A percentile compares a stretch with the other conserved stretches of the same genome.
These are phyloP conservation scores for Plantago ovata DNA, from an alignment of 257 asterid species.

Conservation along the genomic window DNA sequence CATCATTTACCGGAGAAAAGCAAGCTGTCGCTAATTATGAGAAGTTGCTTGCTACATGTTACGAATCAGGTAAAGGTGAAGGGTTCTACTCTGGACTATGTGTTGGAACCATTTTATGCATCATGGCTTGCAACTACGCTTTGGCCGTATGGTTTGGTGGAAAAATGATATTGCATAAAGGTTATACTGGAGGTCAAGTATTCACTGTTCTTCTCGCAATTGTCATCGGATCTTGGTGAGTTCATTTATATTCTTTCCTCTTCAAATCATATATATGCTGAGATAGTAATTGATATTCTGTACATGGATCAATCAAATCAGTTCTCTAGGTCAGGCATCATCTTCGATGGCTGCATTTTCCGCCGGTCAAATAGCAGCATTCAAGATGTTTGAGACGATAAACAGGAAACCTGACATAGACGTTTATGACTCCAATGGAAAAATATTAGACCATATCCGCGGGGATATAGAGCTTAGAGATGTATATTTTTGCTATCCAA, in stretches of 20 bases:
- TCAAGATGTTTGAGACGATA: constrained; percentile 63
- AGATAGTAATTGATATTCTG: too few relatives aligned
- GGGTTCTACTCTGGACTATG: constrained; percentile 56
- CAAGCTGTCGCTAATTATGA: constrained; percentile 49
- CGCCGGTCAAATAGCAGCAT: constrained; percentile 64
- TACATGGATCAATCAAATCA: too few relatives aligned
- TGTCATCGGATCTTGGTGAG: too few relatives aligned
- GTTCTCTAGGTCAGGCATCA: constrained; percentile 67
- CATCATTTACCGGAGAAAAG: constrained; percentile 68
- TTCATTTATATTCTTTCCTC: too few relatives aligned
- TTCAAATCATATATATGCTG: too few relatives aligned
- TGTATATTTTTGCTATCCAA: constrained; percentile 54
- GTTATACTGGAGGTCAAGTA: constrained; percentile 60
- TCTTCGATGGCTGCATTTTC: constrained; percentile 61
- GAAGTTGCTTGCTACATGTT: constrained; percentile 44
- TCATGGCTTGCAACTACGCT: constrained; percentile 51
- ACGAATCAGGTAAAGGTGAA: constrained; percentile 42
- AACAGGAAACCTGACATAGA: constrained; percentile 49
- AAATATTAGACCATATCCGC: constrained; percentile 36
- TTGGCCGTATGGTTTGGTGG: constrained; percentile 66
- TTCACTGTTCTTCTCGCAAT: constrained; percentile 52
- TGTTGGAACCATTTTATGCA: constrained; percentile 39
- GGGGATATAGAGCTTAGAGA: constrained; percentile 52
- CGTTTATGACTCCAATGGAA: constrained; percentile 42
- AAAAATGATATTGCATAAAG: constrained; percentile 58